These are phyloP conservation scores for Pleurotus cornucopiae DNA, from an alignment of 768 basidiomycete genomes.

Conservation along the genomic window DNA sequence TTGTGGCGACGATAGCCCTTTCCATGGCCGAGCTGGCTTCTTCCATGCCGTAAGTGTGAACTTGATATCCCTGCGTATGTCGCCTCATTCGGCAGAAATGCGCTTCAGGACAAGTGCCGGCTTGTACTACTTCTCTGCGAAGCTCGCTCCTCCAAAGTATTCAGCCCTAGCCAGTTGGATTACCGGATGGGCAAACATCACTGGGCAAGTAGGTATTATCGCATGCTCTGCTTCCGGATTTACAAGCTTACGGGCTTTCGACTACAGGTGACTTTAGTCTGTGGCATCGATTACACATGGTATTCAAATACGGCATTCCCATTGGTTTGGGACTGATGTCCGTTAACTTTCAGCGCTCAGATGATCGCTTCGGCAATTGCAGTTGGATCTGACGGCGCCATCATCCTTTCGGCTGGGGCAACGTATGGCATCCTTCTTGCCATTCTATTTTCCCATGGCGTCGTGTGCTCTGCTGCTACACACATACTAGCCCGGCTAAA, in stretches of 20 bases:
- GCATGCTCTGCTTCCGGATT: neutral
- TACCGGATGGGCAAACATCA: slow-evolving; percentile 56
- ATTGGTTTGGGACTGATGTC: neutral
- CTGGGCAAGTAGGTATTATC: slow-evolving; percentile 44
- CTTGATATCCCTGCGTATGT: neutral
- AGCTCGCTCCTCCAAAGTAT: slow-evolving; percentile 59
- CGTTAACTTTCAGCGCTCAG: slow-evolving; percentile 37
- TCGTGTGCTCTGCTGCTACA: slow-evolving; percentile 71
- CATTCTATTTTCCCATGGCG: slow-evolving; percentile 61
- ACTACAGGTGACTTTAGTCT: slow-evolving; percentile 51
- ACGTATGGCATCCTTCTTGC: slow-evolving; percentile 67
- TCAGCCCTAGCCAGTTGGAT: slow-evolving; percentile 64
- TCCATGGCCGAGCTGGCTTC: slow-evolving; percentile 74
- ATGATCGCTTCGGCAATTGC: slow-evolving; percentile 74
- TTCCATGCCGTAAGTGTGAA: slow-evolving; percentile 63
- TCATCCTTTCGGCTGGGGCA: slow-evolving; percentile 49
- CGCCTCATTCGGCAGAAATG: neutral
- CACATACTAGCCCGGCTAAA: slow-evolving; percentile 63
- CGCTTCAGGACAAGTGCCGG: slow-evolving; percentile 65
- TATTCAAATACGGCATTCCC: neutral
- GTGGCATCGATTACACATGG: slow-evolving; percentile 73
- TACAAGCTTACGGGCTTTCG: neutral
- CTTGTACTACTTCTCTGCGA: slow-evolving; percentile 76
- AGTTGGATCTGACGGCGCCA: slow-evolving; percentile 51
- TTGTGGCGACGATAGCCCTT: slow-evolving; percentile 63